Evolutionary conservation across 2,329 filamentous ascomycete genomes (phyloP).

Genomic region (Pestalotiopsis sp.): DNA sequence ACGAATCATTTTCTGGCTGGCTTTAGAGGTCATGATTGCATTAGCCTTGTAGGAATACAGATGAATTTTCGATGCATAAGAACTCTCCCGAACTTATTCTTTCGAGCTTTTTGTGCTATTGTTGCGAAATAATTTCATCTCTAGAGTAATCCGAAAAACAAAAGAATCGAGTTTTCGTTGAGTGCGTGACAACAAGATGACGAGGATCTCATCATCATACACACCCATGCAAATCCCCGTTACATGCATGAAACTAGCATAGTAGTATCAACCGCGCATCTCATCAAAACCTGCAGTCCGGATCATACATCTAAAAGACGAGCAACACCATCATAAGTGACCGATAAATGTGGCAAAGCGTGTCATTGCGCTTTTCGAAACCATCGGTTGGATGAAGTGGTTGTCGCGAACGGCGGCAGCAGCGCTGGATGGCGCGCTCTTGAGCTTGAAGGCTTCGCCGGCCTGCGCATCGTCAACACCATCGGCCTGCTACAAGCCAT

Average conservation of each 20-base stretch:
- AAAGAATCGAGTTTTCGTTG: neutral
- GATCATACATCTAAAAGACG: neutral
- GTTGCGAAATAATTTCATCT: neutral
- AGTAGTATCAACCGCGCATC: conserved; percentile 4
- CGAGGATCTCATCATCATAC: too few relatives aligned
- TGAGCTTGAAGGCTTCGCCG: neutral
- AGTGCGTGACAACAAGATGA: neutral
- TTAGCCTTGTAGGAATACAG: conserved; percentile 6
- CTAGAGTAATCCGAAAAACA: neutral
- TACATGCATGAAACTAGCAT: conserved; percentile 6
- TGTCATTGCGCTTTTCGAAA: conserved; percentile 15
- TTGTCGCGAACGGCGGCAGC: conserved; percentile 24
- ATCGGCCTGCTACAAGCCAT: neutral
- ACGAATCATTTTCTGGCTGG: neutral
- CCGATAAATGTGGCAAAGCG: conserved; percentile 23
- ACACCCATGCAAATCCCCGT: neutral
- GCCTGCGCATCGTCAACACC: neutral
- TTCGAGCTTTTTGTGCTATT: too few relatives aligned
- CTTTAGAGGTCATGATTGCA: conserved; percentile 4
- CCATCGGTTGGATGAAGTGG: conserved; percentile 25
- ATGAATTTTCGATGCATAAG: conserved; percentile 3
- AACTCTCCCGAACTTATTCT: too few relatives aligned
- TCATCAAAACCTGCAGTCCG: conserved; percentile 1
- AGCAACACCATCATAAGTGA: neutral
- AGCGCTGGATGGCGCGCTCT: conserved; percentile 28